These are phyloP conservation scores for Candida tallmaniae DNA, from an alignment of 805 yeast genomes.

Conservation along the genomic window DNA sequence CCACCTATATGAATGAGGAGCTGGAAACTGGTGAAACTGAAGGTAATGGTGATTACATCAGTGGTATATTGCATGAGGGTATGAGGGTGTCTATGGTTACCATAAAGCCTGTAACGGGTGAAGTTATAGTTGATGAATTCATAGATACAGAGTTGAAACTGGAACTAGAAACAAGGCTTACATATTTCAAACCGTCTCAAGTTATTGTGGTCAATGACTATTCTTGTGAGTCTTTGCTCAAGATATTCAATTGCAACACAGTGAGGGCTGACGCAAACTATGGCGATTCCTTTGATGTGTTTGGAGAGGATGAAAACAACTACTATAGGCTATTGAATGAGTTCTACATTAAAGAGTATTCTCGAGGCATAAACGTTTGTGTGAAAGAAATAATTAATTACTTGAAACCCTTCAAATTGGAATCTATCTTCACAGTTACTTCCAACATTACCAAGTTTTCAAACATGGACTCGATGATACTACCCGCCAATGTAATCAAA, in stretches of 20 bases:
- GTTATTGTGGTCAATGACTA: slow-evolving; percentile 39
- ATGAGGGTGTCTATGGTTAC: slow-evolving; percentile 48
- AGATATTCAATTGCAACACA: slow-evolving; percentile 8
- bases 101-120: slow-evolving; percentile 71
- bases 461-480: slow-evolving; percentile 45
- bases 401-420: slow-evolving; percentile 59
- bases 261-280: too few species aligned
- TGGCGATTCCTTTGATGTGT: slow-evolving; percentile 5
- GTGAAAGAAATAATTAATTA: slow-evolving; percentile 48
- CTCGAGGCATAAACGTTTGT: slow-evolving; percentile 25
- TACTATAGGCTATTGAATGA: slow-evolving; percentile 17
- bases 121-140: slow-evolving; percentile 67
- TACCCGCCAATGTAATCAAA: slow-evolving; percentile 62
- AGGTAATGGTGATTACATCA: slow-evolving; percentile 40
- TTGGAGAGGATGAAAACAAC: slow-evolving; percentile 2
- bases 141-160: slow-evolving; percentile 52
- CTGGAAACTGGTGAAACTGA: slow-evolving; percentile 13
- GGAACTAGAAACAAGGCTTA: slow-evolving; percentile 68
- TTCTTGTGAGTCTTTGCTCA: slow-evolving; percentile 15
- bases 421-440: slow-evolving; percentile 48
- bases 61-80: slow-evolving; percentile 33
- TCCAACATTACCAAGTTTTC: slow-evolving; percentile 52
- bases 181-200: slow-evolving; percentile 76
- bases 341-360: slow-evolving; percentile 19
- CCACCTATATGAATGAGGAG: slow-evolving; percentile 73